phyloP scores from a whole-genome alignment of 1,284 basidiomycete genomes.

The Coniferiporia weirii region DNA sequence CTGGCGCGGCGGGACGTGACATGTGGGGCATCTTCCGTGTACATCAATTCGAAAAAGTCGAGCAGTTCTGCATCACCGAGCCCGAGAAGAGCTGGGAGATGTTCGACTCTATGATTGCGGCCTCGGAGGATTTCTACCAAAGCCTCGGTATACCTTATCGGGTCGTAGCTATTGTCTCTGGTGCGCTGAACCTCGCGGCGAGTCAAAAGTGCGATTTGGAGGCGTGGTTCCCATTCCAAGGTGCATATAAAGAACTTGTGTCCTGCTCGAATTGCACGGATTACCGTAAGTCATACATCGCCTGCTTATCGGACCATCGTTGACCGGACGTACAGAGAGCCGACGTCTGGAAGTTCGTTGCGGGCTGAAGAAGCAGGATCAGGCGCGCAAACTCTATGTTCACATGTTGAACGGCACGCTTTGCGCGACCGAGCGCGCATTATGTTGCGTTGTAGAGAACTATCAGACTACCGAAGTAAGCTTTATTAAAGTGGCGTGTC shows the following conservation, averaged over 20 bases:
- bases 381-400: conserved; percentile 85
- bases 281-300: conserved; percentile 64
- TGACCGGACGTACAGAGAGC: conserved; percentile 55
- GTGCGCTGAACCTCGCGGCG: conserved; percentile 94
- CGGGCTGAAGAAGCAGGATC: conserved; percentile 83
- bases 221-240: conserved; percentile 99
- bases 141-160: conserved; percentile 88
- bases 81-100: conserved; percentile 92
- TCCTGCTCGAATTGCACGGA: conserved; percentile 93
- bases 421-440: conserved; percentile 92
- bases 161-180: conserved; percentile 93
- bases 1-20: conserved; percentile 93
- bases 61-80: conserved; percentile 94
- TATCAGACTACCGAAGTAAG: conserved; percentile 91
- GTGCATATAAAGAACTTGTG: conserved; percentile 91
- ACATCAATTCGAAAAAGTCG: conserved; percentile 99
- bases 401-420: conserved; percentile 99
- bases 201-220: conserved; percentile 97
- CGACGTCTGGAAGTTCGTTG: conserved; percentile 86
- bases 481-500: conserved; percentile 16
- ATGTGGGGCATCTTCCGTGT: conserved; percentile 99
- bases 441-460: conserved; percentile 98
- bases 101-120: conserved; percentile 88
- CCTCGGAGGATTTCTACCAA: conserved; percentile 94
- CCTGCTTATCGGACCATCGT: neutral